Base-by-base conservation (phyloP, 805 yeast species). In the Brettanomyces nanus region DNA sequence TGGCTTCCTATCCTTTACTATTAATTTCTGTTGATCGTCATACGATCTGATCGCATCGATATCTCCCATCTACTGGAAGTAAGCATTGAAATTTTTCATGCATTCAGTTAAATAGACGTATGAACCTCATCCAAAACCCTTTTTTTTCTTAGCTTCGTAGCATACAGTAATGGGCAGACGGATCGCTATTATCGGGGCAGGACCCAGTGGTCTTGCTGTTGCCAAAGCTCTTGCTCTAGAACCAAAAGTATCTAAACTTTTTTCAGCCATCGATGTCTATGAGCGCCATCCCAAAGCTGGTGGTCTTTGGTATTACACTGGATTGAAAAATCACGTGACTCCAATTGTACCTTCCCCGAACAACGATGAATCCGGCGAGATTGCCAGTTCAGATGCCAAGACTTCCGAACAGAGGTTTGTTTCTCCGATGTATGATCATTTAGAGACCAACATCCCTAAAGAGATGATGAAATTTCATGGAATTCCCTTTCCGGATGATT, bases 121-220 rank as follows among this genome's bases (percentile, higher is more conserved):
- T n/a, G n/a, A n/a, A n/a, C n/a, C n/a, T n/a, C n/a, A n/a, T n/a
- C n/a, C n/a, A n/a, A n/a, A n/a, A n/a, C n/a, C n/a, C n/a, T n/a
- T n/a, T n/a, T n/a, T n/a, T n/a, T n/a, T n/a, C n/a, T n/a, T n/a
- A n/a, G n/a, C n/a, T n/a, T n/a, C n/a, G n/a, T n/a, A n/a, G n/a
- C n/a, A n/a, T n/a, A n/a, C n/a, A n/a, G n/a, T n/a, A n/a, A n/a
- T n/a, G n/a, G n/a, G n/a, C n/a, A n/a, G n/a, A n/a, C n/a, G n/a
- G n/a, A n/a, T 59, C 33, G 63, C 61, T 10, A 52, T 59, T 19
- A 54, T 59, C 14, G 64, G 64, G 32, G 64, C 60, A 20, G 64
- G 64, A 1, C 62, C 63, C 13, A 45, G 55, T 6, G 64, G 64
- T 6, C 40, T 55, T 4, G 63, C 61, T 3, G 45, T 49, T 35